Evolutionary conservation across 129 eudicot species (phyloP), one percentile per base, ranked within the genome.

Genomic region (Chrysanthemum makinoi): DNA sequence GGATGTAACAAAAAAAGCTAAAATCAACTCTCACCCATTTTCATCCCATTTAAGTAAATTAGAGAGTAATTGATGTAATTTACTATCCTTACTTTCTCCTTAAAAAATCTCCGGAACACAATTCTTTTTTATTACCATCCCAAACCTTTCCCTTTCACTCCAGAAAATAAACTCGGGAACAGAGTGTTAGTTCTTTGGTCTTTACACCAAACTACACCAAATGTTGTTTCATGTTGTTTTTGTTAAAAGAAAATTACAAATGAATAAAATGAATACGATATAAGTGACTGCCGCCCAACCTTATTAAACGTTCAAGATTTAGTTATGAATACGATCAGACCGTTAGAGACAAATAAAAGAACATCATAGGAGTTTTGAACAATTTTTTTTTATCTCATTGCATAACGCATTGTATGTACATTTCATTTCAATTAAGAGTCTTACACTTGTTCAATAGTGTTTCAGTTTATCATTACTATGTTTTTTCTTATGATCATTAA

Each of bases 161-260:
- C n/a, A n/a, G n/a, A n/a, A n/a, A n/a, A n/a, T n/a, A n/a, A n/a
- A n/a, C n/a, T n/a, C n/a, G n/a, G n/a, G n/a, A n/a, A n/a, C n/a
- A n/a, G n/a, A n/a, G n/a, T n/a, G n/a, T 48, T n/a, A 15, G 20
- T 48, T 15, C 76, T 24, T 77, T 62, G 72, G 33, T 70, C 60
- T 70, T 70, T 57, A 62, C 81, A 64, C 76, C 81, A 61, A 51
- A 75, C 62, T 61, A 14, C 77, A 62, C 69, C 70, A 73, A 50
- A 65, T 75, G 79, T 75, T 75, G 44, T 22, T 28, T 58, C 62
- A 24, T 70, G 62, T 54, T 77, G 66, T 77, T 43, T 77, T 18
- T 62, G 26, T 54, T 61, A 69, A 76, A 43, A 39, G 18, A 15
- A 22, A 39, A 69, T 44, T 43, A 55, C 65, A 24, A 75, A 46